Evolutionary conservation across 495 filamentous ascomycete genomes (phyloP), one percentile per base, ranked within the genome.

Genomic region (Stereocaulon alpinum): DNA sequence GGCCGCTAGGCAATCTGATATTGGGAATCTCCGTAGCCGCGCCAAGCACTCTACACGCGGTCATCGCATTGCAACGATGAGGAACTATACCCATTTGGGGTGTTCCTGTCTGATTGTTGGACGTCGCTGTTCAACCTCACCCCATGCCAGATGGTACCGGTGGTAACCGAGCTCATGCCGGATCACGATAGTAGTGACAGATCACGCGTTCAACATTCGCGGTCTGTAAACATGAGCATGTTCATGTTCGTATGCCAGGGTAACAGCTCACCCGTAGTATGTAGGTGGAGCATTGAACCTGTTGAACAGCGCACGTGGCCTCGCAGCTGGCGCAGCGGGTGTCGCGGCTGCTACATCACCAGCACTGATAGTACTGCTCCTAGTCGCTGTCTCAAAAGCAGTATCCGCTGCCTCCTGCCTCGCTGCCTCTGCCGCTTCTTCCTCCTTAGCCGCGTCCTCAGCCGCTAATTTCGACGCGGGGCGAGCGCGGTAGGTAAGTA

Each of bases 401-500:
- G 30, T 34, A 34, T 37, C 30, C n/a, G 1, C 30, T 4, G 30
- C 49, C 18, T 52, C 49, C 12, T 17, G 15, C 42, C 20, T 18
- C 20, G 15, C 22, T 14, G 14, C 29, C 29, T 41, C 17, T 17
- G 11, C 10, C 45, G 14, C n/a, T 22, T 30, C 45, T 27, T 49
- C 9, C 0, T 27, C 29, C 48, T 11, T 52, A 0, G 29, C 49
- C 4, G 49, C 49, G 9, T 52, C 49, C 49, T 52, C 49, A 29
- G 30, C 49, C 29, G n/a, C 49, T n/a, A 52, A 27, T 18, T 52
- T 27, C 30, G n/a, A 34, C 30, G 30, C 49, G 34, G 49, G 1
- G 17, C n/a, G 40, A 1, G 62, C 54, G 5, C 30, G 40, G 37
- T 37, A 64, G 0, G 47, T 57, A n/a, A 64, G 48, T 12, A 55